Evolutionary conservation across 2,329 filamentous ascomycete genomes (phyloP).

Genomic region (Aspergillus hortae): DNA sequence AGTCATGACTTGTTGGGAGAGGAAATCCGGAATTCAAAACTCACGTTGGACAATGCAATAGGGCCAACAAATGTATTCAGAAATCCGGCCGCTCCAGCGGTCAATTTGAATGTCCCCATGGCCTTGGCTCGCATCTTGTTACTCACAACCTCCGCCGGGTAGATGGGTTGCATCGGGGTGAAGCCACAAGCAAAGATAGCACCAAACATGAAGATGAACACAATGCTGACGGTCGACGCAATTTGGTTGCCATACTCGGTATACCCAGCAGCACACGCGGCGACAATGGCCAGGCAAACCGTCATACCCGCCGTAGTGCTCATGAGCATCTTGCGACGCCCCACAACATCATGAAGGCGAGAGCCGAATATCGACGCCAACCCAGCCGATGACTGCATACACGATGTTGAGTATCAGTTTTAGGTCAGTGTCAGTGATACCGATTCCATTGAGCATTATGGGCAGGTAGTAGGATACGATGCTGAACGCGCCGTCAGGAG

Average conservation of each 20-base stretch:
- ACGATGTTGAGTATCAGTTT: conserved; percentile 10
- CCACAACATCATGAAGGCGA: conserved; percentile 9
- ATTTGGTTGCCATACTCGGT: conserved; percentile 3
- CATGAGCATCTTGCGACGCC: conserved; percentile 9
- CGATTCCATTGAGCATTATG: conserved; percentile 5
- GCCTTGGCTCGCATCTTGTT: conserved; percentile 57
- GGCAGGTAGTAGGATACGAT: conserved; percentile 9
- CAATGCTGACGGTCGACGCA: conserved; percentile 39
- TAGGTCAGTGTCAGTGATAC: conserved; percentile 3
- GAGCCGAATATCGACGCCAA: conserved; percentile 6
- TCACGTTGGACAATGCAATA: conserved; percentile 6
- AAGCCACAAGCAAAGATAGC: conserved; percentile 46
- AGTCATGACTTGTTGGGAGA: background rate
- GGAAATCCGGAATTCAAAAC: background rate
- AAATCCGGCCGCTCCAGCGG: conserved; percentile 9
- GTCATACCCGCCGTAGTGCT: conserved; percentile 7
- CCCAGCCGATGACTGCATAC: conserved; percentile 8
- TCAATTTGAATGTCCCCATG: conserved; percentile 40
- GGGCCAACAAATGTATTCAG: conserved; percentile 9
- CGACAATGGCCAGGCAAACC: conserved; percentile 9
- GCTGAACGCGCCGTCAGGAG: background rate
- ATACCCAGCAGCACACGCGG: conserved; percentile 5
- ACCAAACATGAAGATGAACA: conserved; percentile 56
- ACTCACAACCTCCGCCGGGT: conserved; percentile 53
- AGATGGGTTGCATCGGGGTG: conserved; percentile 47